phyloP scores from a whole-genome alignment of 805 yeast species.

The Candida insectorum region DNA sequence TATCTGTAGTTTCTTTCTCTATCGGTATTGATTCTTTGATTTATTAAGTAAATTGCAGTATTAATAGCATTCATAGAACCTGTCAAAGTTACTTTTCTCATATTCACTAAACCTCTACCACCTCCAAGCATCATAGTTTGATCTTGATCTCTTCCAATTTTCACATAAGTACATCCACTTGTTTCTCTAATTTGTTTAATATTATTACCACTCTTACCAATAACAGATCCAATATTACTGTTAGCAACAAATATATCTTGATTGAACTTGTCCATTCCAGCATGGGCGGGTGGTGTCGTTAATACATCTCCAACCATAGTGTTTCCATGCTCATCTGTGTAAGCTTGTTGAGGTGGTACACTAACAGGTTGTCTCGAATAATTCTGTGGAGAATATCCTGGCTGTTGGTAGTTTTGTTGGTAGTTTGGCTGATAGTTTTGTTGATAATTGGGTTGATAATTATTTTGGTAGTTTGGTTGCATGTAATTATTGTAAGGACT shows the following conservation, averaged over 20 bases:
- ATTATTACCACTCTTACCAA: constrained; percentile 83
- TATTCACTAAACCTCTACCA: constrained; percentile 40
- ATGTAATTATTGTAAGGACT: constrained; percentile 8
- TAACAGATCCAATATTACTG: constrained; percentile 75
- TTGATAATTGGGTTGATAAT: constrained; percentile 20
- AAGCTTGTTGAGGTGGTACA: constrained; percentile 31
- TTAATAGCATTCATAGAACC: constrained; percentile 70
- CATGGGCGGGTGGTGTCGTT: constrained; percentile 35
- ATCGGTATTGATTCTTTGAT: constrained; percentile 68
- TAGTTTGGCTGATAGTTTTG: constrained; percentile 18
- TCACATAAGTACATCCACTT: constrained; percentile 70
- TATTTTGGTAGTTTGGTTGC: constrained; percentile 14
- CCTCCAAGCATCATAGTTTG: constrained; percentile 48
- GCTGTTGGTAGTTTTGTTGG: constrained; percentile 17
- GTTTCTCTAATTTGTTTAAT: constrained; percentile 72
- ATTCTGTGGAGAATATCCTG: constrained; percentile 5
- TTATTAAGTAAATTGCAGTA: constrained; percentile 67
- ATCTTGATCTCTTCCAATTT: constrained; percentile 58
- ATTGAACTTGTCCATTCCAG: constrained; percentile 46
- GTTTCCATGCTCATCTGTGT: constrained; percentile 44
- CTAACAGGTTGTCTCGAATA: constrained; percentile 17
- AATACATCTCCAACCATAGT: constrained; percentile 43
- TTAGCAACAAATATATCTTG: constrained; percentile 77
- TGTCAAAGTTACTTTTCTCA: constrained; percentile 60
- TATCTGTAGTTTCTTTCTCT: constrained; percentile 41